phyloP scores from a whole-genome alignment of 1,284 basidiomycete species.

The Leccinum glutinopallens region DNA sequence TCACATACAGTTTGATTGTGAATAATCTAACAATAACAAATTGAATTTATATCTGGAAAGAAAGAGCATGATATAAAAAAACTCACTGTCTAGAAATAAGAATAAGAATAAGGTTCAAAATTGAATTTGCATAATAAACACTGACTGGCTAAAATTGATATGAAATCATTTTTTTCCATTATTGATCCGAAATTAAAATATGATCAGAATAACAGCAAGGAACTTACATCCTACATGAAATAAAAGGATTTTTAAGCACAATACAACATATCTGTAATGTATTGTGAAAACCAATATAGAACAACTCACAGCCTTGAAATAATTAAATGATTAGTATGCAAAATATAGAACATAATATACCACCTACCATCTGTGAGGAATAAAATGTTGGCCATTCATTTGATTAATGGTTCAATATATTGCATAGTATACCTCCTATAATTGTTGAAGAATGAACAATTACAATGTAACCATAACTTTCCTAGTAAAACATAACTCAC shows the following conservation, averaged over 20 bases:
- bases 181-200: not conserved
- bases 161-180: not conserved
- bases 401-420: too few species aligned
- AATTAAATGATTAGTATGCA: too few species aligned
- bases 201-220: not conserved
- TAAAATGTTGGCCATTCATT: too few species aligned
- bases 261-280: not conserved
- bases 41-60: not conserved
- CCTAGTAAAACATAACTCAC: not conserved
- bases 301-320: too few species aligned
- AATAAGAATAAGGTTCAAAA: not conserved
- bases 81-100: not conserved
- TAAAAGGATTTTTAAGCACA: accelerated
- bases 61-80: not conserved
- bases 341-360: too few species aligned
- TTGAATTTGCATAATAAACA: not conserved
- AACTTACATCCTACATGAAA: not conserved
- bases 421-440: too few species aligned
- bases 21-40: not conserved
- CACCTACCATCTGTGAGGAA: too few species aligned
- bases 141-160: not conserved
- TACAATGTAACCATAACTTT: not conserved
- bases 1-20: not conserved
- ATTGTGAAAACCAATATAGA: too few species aligned
- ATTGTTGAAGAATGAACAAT: not conserved